Conservation (phyloP, 176 grass and related monocot species). For the Olyra latifolia region DNA sequence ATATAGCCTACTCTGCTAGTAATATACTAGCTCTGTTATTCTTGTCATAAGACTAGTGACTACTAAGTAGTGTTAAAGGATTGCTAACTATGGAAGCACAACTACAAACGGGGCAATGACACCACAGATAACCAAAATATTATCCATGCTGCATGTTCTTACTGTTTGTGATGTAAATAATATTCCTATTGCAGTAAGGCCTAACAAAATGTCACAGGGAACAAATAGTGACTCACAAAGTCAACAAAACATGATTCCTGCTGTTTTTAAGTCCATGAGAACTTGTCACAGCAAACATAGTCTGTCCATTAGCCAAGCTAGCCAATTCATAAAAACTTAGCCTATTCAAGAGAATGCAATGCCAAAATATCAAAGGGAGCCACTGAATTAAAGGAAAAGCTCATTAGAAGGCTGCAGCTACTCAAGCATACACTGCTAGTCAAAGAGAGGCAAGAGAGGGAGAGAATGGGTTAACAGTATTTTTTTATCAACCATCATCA, state of each 20-base stretch:
- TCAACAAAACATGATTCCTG: background rate
- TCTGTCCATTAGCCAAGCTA: slow-evolving; percentile 1
- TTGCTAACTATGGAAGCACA: background rate
- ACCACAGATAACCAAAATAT: background rate
- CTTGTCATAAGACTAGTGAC: background rate
- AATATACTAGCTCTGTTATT: background rate
- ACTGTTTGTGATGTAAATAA: background rate
- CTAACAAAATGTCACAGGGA: background rate
- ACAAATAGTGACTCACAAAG: background rate
- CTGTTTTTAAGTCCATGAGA: background rate
- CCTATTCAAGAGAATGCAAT: background rate
- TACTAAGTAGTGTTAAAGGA: background rate
- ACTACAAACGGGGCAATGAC: background rate
- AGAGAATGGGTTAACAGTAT: background rate
- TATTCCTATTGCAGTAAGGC: background rate
- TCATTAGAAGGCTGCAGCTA: background rate
- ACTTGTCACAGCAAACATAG: slow-evolving; percentile 2
- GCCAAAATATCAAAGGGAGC: background rate
- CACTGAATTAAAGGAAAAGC: slow-evolving; percentile 12
- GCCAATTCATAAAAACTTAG: background rate
- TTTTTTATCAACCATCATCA: background rate
- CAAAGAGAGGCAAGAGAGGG: background rate
- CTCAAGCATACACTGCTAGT: background rate
- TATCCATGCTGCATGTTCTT: background rate
- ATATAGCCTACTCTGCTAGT: background rate